Base-by-base conservation (phyloP, 768 basidiomycete genomes). In the Tricholoma furcatifolium region DNA sequence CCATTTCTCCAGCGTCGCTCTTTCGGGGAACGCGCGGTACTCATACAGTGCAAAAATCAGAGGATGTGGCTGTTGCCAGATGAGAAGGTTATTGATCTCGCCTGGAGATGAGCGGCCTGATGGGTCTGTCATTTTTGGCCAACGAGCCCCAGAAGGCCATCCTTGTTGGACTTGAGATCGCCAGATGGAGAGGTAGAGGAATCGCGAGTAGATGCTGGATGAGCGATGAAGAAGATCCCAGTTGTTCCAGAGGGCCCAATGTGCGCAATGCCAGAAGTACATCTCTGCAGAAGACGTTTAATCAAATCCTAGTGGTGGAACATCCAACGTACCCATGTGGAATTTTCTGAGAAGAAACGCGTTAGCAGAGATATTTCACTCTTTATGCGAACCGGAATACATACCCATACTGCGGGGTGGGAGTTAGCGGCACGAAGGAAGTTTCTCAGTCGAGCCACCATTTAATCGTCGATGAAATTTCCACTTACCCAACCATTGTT, bases 81-180 rank as follows among this genome's bases (percentile, higher is more conserved):
- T 80, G 32, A 85, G 72, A 14, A 83, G 73, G 58, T 82, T 79
- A 68, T 84, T 84, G 59, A 83, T 82, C 53, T 82, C 72, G 1
- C 82, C 82, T 0, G 83, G 83, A 0, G 81, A 70, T 11, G 78
- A 80, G 15, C 82, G 76, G 7, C 82, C 82, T 0, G 74, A 71
- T 0, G 83, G 83, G 55, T 83, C 81, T 8, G 80, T 82, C 82
- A 82, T 83, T 62, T 84, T 84, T 7, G 79, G 76, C 81, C 81
- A 83, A 23, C 83, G 75, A 17, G 82, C 83, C n/a, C 83, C 83
- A 7, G 70, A 60, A 10, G 70, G 51, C 70, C 73, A 83, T 51
- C 76, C 75, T 62, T 84, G 73, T 63, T 82, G 80, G 2, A 74
- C 66, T 57, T 79, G 77, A 1, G 83, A 76, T 1, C 81, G 75